Evolutionary conservation across 2,329 filamentous ascomycete genomes (phyloP).

Genomic region (Phaeomoniella chlamydospora): DNA sequence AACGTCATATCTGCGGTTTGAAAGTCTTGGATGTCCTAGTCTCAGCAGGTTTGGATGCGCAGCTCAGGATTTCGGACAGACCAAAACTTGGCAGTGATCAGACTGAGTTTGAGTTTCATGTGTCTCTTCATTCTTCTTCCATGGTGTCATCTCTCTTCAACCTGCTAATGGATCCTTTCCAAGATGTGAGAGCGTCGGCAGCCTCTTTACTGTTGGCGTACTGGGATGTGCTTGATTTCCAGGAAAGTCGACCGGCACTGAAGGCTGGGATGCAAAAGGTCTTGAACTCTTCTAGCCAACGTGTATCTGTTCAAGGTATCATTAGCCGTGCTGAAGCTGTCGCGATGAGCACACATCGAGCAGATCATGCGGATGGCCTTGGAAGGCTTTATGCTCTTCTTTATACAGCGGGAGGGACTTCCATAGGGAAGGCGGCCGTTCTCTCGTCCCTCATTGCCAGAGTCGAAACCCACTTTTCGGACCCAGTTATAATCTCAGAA

Average conservation of each 20-base stretch:
- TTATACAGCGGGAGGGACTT: slow-evolving; percentile 28
- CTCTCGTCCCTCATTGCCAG: background rate
- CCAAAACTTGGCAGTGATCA: slow-evolving; percentile 35
- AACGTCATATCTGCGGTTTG: slow-evolving; percentile 70
- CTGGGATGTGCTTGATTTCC: too few species aligned
- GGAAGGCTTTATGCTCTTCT: slow-evolving; percentile 62
- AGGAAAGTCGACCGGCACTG: background rate
- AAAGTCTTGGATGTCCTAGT: slow-evolving; percentile 56
- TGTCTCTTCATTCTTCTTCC: background rate
- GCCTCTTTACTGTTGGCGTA: slow-evolving; percentile 26
- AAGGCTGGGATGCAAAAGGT: background rate
- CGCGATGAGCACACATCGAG: slow-evolving; percentile 50
- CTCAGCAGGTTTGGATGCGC: slow-evolving; percentile 49
- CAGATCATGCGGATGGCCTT: slow-evolving; percentile 84
- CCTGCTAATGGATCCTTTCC: slow-evolving; percentile 76
- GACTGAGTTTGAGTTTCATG: slow-evolving; percentile 31
- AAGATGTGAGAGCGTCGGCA: slow-evolving; percentile 60
- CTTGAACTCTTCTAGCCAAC: background rate
- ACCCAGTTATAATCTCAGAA: background rate
- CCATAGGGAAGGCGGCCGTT: background rate
- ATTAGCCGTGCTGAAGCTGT: slow-evolving; percentile 1
- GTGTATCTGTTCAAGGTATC: background rate
- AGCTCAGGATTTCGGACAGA: slow-evolving; percentile 20
- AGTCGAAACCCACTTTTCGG: background rate
- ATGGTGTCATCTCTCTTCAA: slow-evolving; percentile 47